Evolutionary conservation across 2,329 filamentous ascomycete genomes (phyloP), one percentile per base, ranked within the genome.

Genomic region (Paraphaeosphaeria minitans): DNA sequence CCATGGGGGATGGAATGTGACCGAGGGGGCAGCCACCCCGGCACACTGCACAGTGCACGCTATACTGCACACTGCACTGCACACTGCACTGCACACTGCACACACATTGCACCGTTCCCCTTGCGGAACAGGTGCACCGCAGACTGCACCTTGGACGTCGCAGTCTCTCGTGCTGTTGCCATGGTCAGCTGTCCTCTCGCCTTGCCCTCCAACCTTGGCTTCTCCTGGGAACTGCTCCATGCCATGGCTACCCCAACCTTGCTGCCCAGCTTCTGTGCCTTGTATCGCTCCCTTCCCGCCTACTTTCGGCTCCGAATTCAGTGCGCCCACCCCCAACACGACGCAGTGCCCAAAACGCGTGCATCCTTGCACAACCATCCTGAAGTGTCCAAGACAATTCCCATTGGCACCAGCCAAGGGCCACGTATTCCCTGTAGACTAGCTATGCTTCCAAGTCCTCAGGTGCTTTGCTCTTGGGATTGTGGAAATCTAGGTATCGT

Each of bases 311-410:
- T 53, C 27, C 31, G 1, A 31, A 31, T 31, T 53, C 13, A 16
- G 50, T 53, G 50, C 37, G 50, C 21, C 50, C 13, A 13, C 50
- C 50, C 21, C 50, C 50, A 42, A 41, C 35, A 41, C 24, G 35
- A 41, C 43, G 50, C 37, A 43, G 43, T 43, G 21, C 50, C 16
- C 31, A 22, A 13, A 16, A 33, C 9, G 14, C 24, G 31, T 31
- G 22, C 24, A 43, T 53, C 50, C 37, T 53, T 43, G 31, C 50
- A 43, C 24, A 27, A 31, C 50, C 50, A 43, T 53, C 21, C 37
- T 52, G n/a, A n/a, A 43, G 13, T n/a, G 50, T 31, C 37, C 14
- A 42, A 41, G 16, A 35, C 33, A 6, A 4, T 27, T 42, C 4
- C 29, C 27, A 51, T 51, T 51, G 49, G 22, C 27, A 19, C 22